phyloP scores from a whole-genome alignment of 2,329 filamentous ascomycete genomes.

The Akanthomyces lecanii region DNA sequence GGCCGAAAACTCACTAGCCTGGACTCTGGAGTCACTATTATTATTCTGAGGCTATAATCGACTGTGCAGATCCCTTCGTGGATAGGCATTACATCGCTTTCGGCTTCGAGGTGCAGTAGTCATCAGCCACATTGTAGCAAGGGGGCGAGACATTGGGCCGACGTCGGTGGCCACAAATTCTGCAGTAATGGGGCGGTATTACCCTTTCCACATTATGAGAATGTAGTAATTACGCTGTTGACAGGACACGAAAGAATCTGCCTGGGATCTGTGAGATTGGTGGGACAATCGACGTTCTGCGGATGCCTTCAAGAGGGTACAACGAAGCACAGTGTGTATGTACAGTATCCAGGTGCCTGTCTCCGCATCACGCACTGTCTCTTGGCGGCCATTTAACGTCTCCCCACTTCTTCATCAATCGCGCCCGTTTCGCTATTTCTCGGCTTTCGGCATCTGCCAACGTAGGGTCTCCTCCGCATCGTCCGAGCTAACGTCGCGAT shows the following conservation, averaged over 20 bases:
- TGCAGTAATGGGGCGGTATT: background rate
- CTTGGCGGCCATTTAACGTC: background rate
- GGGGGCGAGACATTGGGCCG: background rate
- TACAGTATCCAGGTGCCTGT: background rate
- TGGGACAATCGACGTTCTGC: background rate
- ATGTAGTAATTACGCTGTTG: too few relatives aligned
- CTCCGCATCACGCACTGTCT: background rate
- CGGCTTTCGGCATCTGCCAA: conserved; percentile 36
- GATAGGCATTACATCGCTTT: background rate
- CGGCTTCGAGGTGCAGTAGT: background rate
- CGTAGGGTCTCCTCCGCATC: conserved; percentile 22
- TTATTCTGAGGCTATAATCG: background rate
- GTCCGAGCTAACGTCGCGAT: conserved; percentile 20
- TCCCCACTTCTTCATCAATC: conserved; percentile 2
- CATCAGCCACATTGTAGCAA: background rate
- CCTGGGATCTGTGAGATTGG: background rate
- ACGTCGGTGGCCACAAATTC: background rate
- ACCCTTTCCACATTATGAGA: too few relatives aligned
- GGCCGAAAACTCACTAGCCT: too few relatives aligned
- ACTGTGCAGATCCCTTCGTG: background rate
- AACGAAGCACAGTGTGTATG: background rate
- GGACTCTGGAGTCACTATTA: too few relatives aligned
- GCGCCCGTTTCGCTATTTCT: conserved; percentile 21
- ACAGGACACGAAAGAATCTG: background rate
- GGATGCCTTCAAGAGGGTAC: too few relatives aligned